phyloP scores from a whole-genome alignment of 2,329 filamentous ascomycete genomes.

The Xylaria sp. region DNA sequence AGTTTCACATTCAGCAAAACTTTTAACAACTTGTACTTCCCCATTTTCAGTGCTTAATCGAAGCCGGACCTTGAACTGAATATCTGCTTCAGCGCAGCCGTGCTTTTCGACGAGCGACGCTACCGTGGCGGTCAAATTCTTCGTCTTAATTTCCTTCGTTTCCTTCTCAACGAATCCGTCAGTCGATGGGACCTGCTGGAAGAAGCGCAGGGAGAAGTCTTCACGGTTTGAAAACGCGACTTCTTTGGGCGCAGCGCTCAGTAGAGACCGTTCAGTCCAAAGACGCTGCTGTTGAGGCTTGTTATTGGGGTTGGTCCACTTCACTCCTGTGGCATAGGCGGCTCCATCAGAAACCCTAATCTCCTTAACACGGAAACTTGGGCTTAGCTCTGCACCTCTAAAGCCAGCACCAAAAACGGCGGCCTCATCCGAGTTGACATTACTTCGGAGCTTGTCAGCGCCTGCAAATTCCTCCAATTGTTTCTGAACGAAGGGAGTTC shows the following conservation, averaged over 20 bases:
- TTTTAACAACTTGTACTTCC: constrained; percentile 80
- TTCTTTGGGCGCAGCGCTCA: constrained; percentile 82
- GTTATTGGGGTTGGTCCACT: constrained; percentile 75
- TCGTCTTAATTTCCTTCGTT: constrained; percentile 75
- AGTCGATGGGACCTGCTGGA: constrained; percentile 72
- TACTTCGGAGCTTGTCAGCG: constrained; percentile 84
- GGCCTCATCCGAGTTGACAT: constrained; percentile 96
- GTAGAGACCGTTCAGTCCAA: constrained; percentile 80
- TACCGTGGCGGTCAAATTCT: constrained; percentile 88
- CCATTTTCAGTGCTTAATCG: constrained; percentile 79
- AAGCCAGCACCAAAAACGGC: constrained; percentile 97
- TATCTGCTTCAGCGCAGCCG: constrained; percentile 78
- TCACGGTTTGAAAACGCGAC: constrained; percentile 83
- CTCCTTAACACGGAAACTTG: constrained; percentile 97
- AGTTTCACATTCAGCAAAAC: constrained; percentile 86
- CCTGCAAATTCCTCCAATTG: constrained; percentile 81
- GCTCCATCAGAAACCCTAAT: constrained; percentile 85
- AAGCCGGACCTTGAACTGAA: constrained; percentile 82
- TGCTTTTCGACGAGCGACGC: constrained; percentile 80
- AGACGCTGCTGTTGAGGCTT: constrained; percentile 83
- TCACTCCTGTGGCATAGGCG: constrained; percentile 78
- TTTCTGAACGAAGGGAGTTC: constrained; percentile 95
- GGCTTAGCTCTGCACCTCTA: constrained; percentile 90
- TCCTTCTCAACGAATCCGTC: constrained; percentile 66
- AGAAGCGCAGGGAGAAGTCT: constrained; percentile 84